phyloP scores from a whole-genome alignment of 73 alveolate genomes.

The Effrenium voratum region DNA sequence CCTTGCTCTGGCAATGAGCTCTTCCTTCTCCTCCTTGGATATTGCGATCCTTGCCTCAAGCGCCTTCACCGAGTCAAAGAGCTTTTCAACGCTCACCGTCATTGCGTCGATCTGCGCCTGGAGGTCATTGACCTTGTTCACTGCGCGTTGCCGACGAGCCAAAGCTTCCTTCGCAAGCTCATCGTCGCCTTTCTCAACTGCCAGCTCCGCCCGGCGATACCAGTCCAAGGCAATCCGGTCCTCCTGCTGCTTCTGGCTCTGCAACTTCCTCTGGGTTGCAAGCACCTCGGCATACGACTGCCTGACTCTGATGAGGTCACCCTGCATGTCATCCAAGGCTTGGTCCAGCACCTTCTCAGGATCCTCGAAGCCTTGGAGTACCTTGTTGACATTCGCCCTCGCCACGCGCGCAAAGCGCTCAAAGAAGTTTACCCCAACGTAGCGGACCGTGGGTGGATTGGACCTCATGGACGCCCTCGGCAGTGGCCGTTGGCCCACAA shows the following conservation, averaged over 20 bases:
- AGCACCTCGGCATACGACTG: constrained; percentile 55
- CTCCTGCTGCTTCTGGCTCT: constrained; percentile 21
- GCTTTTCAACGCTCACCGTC: constrained; percentile 22
- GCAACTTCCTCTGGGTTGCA: constrained; percentile 31
- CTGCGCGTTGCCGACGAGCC: constrained; percentile 6
- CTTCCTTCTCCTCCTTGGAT: constrained; percentile 51
- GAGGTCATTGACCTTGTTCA: neutral
- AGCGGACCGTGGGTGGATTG: constrained; percentile 19
- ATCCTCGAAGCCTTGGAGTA: constrained; percentile 30
- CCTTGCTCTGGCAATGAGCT: constrained; percentile 51
- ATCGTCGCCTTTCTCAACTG: constrained; percentile 43
- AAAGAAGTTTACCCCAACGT: neutral
- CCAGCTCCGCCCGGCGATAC: constrained; percentile 34
- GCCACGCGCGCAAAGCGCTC: constrained; percentile 26
- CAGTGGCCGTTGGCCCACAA: no score
- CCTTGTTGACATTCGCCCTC: constrained; percentile 31
- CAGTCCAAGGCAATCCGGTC: constrained; percentile 20
- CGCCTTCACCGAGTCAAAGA: constrained; percentile 23
- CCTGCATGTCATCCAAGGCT: no score
- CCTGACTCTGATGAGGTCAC: constrained; percentile 19
- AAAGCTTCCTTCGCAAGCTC: constrained; percentile 49
- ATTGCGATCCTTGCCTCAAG: neutral
- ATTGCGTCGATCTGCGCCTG: constrained; percentile 11
- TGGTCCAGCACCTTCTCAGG: constrained; percentile 33
- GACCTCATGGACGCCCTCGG: no score